phyloP scores from a whole-genome alignment of 441 rosid species.

The Aleurites moluccanus region DNA sequence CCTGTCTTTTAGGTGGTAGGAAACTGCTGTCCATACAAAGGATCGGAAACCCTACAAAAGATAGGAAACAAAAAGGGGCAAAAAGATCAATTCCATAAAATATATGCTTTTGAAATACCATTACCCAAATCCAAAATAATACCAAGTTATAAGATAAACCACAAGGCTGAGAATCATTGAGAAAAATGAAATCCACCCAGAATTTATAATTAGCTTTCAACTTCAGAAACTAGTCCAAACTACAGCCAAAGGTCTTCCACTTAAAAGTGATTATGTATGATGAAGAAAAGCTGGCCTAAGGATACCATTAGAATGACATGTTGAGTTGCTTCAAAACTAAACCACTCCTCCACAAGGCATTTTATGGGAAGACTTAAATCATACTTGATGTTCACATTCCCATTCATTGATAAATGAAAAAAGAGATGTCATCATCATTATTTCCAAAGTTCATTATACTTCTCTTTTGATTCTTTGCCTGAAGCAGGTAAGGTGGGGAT shows the following conservation, averaged over 20 bases:
- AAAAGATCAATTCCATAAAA: not conserved
- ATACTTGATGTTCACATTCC: not conserved
- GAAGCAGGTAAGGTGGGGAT: too few species aligned
- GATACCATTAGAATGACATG: not conserved
- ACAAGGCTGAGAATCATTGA: not conserved
- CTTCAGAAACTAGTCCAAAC: not conserved
- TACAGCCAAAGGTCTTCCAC: not conserved
- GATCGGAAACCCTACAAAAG: slow-evolving; percentile 83
- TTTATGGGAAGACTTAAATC: not conserved
- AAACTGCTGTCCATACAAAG: slow-evolving; percentile 96
- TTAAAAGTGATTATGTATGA: not conserved
- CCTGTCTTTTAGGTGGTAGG: slow-evolving; percentile 87
- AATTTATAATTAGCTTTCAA: not conserved
- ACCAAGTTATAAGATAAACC: not conserved
- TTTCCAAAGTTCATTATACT: not conserved
- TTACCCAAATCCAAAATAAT: not conserved
- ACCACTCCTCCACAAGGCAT: not conserved
- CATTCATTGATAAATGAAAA: too few species aligned
- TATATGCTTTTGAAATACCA: not conserved
- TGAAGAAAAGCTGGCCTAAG: not conserved
- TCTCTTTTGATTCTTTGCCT: not conserved
- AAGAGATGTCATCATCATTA: not conserved
- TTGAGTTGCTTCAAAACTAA: not conserved
- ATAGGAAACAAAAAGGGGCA: not conserved
- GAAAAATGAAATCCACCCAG: not conserved